Percentiles rank a stretch among this genome's conserved stretches.
Evolutionary conservation across 2,329 filamentous ascomycete genomes (phyloP).

Genomic region (Tolypocladium sp.): DNA sequence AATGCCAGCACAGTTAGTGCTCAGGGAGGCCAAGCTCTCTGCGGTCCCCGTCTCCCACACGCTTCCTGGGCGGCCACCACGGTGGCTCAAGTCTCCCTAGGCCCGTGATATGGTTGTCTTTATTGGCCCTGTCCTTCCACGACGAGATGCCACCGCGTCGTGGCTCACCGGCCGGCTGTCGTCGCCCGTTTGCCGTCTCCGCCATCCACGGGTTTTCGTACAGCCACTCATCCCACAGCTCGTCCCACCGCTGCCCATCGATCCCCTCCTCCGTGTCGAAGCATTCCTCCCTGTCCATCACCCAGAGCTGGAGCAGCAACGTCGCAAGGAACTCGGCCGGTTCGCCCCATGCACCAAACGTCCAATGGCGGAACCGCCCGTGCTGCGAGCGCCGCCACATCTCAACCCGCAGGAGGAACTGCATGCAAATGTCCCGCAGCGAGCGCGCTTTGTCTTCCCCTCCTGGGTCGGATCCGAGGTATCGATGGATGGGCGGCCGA

Average conservation of each 20-base stretch:
- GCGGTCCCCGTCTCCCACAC: not conserved
- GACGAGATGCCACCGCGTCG: not conserved
- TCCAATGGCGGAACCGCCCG: slow-evolving; percentile 12
- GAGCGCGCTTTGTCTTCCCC: not conserved
- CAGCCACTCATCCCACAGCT: slow-evolving; percentile 19
- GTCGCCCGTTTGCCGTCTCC: not conserved
- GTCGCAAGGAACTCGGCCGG: slow-evolving; percentile 12
- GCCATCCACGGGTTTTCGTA: not conserved
- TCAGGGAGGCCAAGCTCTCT: not conserved
- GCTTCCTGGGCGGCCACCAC: not conserved
- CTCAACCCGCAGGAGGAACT: slow-evolving; percentile 15
- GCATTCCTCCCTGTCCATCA: not conserved
- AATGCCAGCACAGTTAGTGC: not conserved
- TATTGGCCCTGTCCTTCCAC: not conserved
- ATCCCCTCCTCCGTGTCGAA: slow-evolving; percentile 3
- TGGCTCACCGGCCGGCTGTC: not conserved
- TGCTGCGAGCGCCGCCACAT: slow-evolving; percentile 13
- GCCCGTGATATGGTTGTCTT: not conserved
- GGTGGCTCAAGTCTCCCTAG: not conserved
- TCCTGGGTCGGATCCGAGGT: not conserved
- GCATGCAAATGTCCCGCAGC: slow-evolving; percentile 4
- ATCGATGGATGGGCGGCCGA: not conserved
- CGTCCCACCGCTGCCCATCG: slow-evolving; percentile 9
- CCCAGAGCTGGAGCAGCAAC: not conserved
- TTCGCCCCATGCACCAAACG: slow-evolving; percentile 5